Base-by-base conservation (phyloP, 2,329 filamentous ascomycete species). In the Paecilomyces dactylethromorphus region DNA sequence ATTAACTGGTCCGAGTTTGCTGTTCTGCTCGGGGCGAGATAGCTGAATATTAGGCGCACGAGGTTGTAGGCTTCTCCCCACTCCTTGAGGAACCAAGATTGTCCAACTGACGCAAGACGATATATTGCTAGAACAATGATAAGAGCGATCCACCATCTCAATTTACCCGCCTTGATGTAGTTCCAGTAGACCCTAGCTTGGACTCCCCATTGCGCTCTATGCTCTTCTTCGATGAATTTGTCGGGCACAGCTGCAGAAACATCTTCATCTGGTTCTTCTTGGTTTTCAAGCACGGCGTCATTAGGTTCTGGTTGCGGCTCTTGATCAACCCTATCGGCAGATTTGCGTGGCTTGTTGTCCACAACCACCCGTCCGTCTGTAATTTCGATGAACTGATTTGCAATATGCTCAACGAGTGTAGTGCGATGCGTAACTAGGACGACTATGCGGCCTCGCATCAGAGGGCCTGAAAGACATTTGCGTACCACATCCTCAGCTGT, bases 71-170 rank as follows among this genome's bases (percentile, higher is more conserved):
- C 85, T 69, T 95, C 90, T 31, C 90, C 90, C 91, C 92, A 96
- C 26, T 87, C 82, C 70, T 96, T 95, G 57, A 96, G 80, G 52
- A 94, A 92, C 83, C 91, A 93, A 1, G 84, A 87, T 66, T 91
- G 84, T 1, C 81, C 81, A 45, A 95, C 79, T 39, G 87, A 83
- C 18, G 84, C 76, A 12, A 86, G 68, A 6, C 92, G 86, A 65
- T 86, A 90, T 0, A 86, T 49, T 5, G 82, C 72, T 60, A 92
- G 84, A 12, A 87, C 77, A 1, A 84, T 33, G 2, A 93, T 77
- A 2, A 92, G 79, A 1, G 85, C 66, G 2, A 76, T 71, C 92
- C 92, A 96, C 79, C 87, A 91, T 58, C 79, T 79, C 52, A 92
- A 78, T 12, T 85, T 88, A 1, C 92, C 92, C 4, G 91, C 90